phyloP scores from a whole-genome alignment of 148 eudicot species.

The Spergularia bocconei region DNA sequence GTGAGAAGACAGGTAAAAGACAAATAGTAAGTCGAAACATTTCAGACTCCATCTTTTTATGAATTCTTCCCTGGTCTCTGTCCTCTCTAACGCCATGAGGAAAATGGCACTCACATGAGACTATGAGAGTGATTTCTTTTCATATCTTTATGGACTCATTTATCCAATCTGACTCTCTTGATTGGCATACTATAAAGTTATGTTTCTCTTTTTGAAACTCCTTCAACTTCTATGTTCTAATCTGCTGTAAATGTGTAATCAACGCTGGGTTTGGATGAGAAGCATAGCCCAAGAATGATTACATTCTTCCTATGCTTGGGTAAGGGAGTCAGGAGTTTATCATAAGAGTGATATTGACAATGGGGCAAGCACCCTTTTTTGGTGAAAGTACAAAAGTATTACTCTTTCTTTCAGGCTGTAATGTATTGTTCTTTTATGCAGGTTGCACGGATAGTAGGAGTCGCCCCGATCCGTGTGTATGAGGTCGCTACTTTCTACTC shows the following conservation, averaged over 20 bases:
- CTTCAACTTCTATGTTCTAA: not conserved
- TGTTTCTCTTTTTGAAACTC: not conserved
- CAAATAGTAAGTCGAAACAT: too few relatives aligned
- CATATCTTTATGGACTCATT: not conserved
- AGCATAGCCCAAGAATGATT: not conserved
- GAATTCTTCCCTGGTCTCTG: too few relatives aligned
- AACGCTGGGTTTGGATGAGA: not conserved
- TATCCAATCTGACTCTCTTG: not conserved
- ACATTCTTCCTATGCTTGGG: not conserved
- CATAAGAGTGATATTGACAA: not conserved
- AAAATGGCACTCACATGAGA: not conserved
- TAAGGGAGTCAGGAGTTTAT: not conserved
- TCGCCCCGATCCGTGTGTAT: slow-evolving; percentile 98
- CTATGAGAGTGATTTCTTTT: not conserved
- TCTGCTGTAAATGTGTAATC: not conserved
- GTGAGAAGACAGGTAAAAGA: too few relatives aligned
- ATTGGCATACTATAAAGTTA: not conserved
- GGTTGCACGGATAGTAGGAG: slow-evolving; percentile 95
- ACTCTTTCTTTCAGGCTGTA: slow-evolving; percentile 1
- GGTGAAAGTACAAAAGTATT: not conserved
- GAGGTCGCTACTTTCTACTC: slow-evolving; percentile 99
- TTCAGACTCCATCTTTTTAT: too few relatives aligned
- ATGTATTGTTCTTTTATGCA: slow-evolving; percentile 27
- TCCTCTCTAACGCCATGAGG: too few relatives aligned
- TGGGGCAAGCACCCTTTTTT: not conserved